A percentile compares a stretch with the other conserved stretches of the same genome.
Conservation (phyloP, 169 alveolate genomes). For the Babesia ovis region DNA sequence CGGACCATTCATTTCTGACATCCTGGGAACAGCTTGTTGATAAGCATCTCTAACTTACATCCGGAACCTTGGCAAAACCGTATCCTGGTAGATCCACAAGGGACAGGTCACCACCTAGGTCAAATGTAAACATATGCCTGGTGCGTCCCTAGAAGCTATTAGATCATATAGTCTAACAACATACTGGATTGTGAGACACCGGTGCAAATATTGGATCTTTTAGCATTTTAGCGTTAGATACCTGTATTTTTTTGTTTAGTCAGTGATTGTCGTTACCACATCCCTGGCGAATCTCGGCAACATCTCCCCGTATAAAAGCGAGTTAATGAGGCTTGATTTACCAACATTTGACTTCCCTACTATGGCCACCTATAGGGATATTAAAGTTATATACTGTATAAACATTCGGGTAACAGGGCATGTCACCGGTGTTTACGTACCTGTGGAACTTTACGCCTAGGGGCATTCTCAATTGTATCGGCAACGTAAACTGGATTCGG, state of each 20-base stretch:
- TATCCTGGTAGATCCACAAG: constrained; percentile 88
- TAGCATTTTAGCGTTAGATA: constrained; percentile 66
- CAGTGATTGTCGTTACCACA: constrained; percentile 41
- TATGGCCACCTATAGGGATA: constrained; percentile 80
- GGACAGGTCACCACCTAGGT: constrained; percentile 73
- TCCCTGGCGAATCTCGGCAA: constrained; percentile 69
- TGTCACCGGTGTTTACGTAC: constrained; percentile 60
- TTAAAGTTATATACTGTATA: background rate
- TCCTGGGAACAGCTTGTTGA: constrained; percentile 23
- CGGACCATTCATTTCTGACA: constrained; percentile 76
- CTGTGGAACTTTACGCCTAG: constrained; percentile 76
- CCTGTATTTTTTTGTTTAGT: background rate
- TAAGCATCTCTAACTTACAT: constrained; percentile 30
- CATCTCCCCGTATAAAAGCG: constrained; percentile 78
- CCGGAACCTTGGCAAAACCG: constrained; percentile 81
- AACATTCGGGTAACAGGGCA: too few relatives aligned
- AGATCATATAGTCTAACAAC: background rate
- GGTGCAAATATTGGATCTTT: constrained; percentile 74
- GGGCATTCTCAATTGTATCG: constrained; percentile 81
- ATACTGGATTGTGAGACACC: constrained; percentile 80
- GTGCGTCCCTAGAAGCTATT: constrained; percentile 79
- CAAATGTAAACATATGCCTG: constrained; percentile 82
- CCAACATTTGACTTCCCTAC: constrained; percentile 93
- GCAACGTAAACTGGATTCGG: constrained; percentile 85
- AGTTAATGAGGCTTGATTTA: constrained; percentile 89